These are phyloP conservation scores for Jimgerdemannia lactiflua DNA, from an alignment of 192 early-diverging fungal genomes.

Conservation along the genomic window DNA sequence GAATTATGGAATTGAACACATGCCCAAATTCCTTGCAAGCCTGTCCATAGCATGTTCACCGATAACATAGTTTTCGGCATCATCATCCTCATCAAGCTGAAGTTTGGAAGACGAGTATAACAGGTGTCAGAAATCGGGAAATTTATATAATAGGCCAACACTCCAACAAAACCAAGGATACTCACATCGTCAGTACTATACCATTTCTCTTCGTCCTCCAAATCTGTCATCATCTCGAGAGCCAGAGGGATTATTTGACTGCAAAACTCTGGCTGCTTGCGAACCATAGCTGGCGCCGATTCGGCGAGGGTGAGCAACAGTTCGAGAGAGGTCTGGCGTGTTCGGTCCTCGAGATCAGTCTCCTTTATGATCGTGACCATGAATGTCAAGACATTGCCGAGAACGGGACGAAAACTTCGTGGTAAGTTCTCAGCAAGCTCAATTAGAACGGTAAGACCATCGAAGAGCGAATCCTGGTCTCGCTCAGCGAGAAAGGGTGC, in stretches of 20 bases:
- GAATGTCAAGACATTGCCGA: constrained; percentile 74
- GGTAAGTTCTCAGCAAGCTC: constrained; percentile 86
- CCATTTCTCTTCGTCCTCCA: constrained; percentile 91
- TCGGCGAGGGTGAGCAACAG: constrained; percentile 91
- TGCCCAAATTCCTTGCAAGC: constrained; percentile 66
- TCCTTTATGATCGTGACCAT: constrained; percentile 77
- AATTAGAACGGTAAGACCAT: constrained; percentile 72
- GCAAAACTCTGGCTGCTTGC: constrained; percentile 85
- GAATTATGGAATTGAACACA: constrained; percentile 19
- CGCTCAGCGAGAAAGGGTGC: constrained; percentile 64
- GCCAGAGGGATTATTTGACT: constrained; percentile 79
- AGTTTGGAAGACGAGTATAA: constrained; percentile 6
- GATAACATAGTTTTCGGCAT: constrained; percentile 84
- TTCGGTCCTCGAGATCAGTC: constrained; percentile 73
- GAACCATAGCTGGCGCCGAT: constrained; percentile 81
- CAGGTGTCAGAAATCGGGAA: background rate
- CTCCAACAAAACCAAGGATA: constrained; percentile 1
- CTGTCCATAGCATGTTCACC: constrained; percentile 98
- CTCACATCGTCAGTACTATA: constrained; percentile 78
- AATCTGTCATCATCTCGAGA: constrained; percentile 92
- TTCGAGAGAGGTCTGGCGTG: constrained; percentile 90
- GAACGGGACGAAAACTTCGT: constrained; percentile 77
- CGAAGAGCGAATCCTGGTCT: constrained; percentile 71
- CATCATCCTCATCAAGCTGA: constrained; percentile 84
- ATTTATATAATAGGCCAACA: background rate